Conservation (phyloP, 2,329 filamentous ascomycete genomes). For the Penicillium sp. region DNA sequence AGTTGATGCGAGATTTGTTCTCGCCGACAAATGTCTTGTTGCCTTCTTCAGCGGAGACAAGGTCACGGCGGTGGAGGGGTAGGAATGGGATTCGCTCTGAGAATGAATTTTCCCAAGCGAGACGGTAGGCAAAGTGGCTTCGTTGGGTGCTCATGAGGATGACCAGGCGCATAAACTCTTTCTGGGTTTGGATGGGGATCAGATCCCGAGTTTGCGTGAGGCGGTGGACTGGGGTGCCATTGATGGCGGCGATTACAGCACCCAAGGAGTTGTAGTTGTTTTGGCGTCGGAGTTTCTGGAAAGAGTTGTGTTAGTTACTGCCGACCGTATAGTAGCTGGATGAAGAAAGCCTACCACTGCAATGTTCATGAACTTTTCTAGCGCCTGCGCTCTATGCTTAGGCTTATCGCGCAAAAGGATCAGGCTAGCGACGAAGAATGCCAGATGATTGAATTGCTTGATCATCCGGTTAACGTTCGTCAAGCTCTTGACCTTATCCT, state of each 20-base stretch:
- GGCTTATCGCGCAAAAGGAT: conserved; percentile 86
- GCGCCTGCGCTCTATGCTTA: conserved; percentile 80
- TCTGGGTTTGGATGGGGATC: conserved; percentile 62
- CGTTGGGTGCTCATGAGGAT: conserved; percentile 90
- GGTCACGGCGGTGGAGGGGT: conserved; percentile 76
- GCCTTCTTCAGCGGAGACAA: conserved; percentile 85
- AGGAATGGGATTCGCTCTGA: conserved; percentile 86
- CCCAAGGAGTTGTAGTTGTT: conserved; percentile 97
- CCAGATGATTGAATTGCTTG: conserved; percentile 78
- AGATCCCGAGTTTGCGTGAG: conserved; percentile 70
- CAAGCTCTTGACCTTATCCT: conserved; percentile 58
- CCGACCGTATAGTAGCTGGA: not conserved
- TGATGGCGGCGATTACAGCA: conserved; percentile 87
- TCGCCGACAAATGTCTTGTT: conserved; percentile 78
- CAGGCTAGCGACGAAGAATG: conserved; percentile 73
- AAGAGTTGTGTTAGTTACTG: conserved; percentile 8
- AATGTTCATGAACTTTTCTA: conserved; percentile 93
- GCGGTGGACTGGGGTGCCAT: conserved; percentile 75
- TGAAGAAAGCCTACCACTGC: conserved; percentile 45
- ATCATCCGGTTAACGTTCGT: conserved; percentile 92
- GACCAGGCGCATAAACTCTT: conserved; percentile 77
- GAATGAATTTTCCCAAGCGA: conserved; percentile 93
- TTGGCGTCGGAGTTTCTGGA: conserved; percentile 67
- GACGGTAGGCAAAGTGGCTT: conserved; percentile 86
- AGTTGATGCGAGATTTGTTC: conserved; percentile 71